A percentile compares a stretch with the other conserved stretches of the same genome.
phyloP scores from a whole-genome alignment of 2,329 filamentous ascomycete species.

The Exophiala xenobiotica region DNA sequence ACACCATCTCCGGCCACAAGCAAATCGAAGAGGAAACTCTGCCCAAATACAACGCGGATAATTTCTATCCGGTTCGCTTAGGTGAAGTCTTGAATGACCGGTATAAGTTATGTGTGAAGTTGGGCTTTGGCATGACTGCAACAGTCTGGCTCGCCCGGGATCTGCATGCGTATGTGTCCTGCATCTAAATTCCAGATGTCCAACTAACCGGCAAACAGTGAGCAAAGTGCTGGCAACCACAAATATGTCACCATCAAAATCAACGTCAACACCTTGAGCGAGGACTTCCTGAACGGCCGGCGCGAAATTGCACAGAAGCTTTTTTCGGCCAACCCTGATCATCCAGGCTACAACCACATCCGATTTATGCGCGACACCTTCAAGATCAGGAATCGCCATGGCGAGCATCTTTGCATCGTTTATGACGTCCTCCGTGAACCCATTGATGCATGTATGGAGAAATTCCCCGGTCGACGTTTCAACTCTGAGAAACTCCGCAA shows the following conservation, averaged over 20 bases:
- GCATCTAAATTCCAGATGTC: no score
- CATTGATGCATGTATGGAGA: conserved; percentile 38
- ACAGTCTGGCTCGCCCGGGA: conserved; percentile 48
- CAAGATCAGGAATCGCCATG: conserved; percentile 33
- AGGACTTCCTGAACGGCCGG: conserved; percentile 28
- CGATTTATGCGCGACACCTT: conserved; percentile 39
- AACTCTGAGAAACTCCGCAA: conserved; percentile 35
- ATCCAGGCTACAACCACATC: conserved; percentile 38
- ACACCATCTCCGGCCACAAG: conserved; percentile 27
- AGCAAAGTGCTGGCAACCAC: conserved; percentile 17
- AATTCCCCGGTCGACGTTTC: conserved; percentile 33
- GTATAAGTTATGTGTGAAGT: conserved; percentile 42
- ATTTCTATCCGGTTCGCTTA: conserved; percentile 42
- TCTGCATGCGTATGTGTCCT: conserved; percentile 30
- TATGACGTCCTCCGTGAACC: conserved; percentile 42
- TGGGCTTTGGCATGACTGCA: conserved; percentile 44
- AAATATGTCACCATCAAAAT: conserved; percentile 40
- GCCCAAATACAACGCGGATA: conserved; percentile 36
- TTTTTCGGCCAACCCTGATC: conserved; percentile 34
- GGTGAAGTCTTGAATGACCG: conserved; percentile 40
- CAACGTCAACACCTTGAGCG: conserved; percentile 33
- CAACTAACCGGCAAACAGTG: conserved; percentile 10
- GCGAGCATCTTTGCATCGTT: conserved; percentile 40
- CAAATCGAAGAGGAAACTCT: conserved; percentile 43
- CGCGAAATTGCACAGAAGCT: conserved; percentile 38